Evolutionary conservation across 208 protist species (phyloP), one percentile per base, ranked within the genome.

Genomic region (Borovskyia barvae): DNA sequence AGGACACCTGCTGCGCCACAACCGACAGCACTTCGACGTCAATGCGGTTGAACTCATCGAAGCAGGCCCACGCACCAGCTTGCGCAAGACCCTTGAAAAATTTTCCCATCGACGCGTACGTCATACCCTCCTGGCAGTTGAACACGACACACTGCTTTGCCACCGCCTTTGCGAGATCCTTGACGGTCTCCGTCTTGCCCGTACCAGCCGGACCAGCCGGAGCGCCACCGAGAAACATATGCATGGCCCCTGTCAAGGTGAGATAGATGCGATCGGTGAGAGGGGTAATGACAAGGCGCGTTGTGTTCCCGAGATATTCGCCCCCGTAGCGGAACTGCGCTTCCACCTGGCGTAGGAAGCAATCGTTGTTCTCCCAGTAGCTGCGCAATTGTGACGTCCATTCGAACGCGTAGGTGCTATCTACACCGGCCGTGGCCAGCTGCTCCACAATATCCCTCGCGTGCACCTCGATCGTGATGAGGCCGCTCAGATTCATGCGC

Each of bases 1-100:
- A 96, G 5, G 89, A 92, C 26, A 99, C 92, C 75, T 99, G 97
- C 78, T 97, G 92, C 22, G 97, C 95, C 48, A 99, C 92, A 26
- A 99, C 97, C 28, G 95, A 98, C 7, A 98, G 84, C 69, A 98
- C 94, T 75, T 98, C 96, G 15, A 99, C 92, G 53, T 99, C 94
- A 77, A 99, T 98, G 58, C 98, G 90, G 80, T 99, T 99, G 90
- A 99, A 99, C 82, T 99, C 98, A 71, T 99, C 98, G 70, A 99
- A 99, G 75, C 97, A 99, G 17, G 96, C 89, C 95, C 95, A 99
- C 33, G 97, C 97, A 49, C 97, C 97, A 19, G 91, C 82, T 61
- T 95, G 92, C 5, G 95, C 97, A 9, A 98, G 85, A 2, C 95
- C 95, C 58, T 98, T 98, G 78, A 98, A 98, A 85, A 98, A 98